Evolutionary conservation across 768 basidiomycete species (phyloP).

Genomic region (Agrocybe praecox): DNA sequence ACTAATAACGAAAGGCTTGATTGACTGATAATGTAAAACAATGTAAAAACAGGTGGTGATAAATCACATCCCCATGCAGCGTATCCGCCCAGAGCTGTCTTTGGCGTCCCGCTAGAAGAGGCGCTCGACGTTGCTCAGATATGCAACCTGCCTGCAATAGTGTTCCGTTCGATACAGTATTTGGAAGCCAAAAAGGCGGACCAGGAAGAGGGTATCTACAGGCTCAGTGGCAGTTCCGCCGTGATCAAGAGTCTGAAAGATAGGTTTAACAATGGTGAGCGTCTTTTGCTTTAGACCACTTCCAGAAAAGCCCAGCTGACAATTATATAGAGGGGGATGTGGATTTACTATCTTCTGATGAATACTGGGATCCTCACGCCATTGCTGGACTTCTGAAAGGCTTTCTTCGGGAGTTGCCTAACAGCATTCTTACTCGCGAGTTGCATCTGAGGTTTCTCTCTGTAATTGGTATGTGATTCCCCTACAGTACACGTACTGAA

Average conservation of each 20-base stretch:
- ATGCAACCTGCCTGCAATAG: slow-evolving; percentile 89
- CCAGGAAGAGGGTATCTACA: slow-evolving; percentile 97
- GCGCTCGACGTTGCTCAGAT: slow-evolving; percentile 88
- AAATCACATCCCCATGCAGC: slow-evolving; percentile 35
- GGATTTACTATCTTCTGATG: slow-evolving; percentile 83
- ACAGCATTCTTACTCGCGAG: slow-evolving; percentile 90
- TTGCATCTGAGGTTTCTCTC: slow-evolving; percentile 89
- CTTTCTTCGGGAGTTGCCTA: slow-evolving; percentile 91
- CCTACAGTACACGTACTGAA: not conserved
- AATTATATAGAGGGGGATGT: slow-evolving; percentile 86
- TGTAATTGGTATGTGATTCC: slow-evolving; percentile 79
- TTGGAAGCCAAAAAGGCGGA: slow-evolving; percentile 93
- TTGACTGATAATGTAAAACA: slow-evolving; percentile 18
- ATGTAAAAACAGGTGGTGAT: slow-evolving; percentile 38
- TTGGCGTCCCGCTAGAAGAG: slow-evolving; percentile 86
- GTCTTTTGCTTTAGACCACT: slow-evolving; percentile 13
- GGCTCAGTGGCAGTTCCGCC: slow-evolving; percentile 91
- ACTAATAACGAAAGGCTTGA: slow-evolving; percentile 6
- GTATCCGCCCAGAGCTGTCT: slow-evolving; percentile 71
- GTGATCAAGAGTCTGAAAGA: slow-evolving; percentile 95
- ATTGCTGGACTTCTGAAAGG: slow-evolving; percentile 94
- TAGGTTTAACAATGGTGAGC: slow-evolving; percentile 87
- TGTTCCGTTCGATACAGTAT: slow-evolving; percentile 95
- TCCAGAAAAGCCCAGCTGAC: slow-evolving; percentile 4
- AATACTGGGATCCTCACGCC: slow-evolving; percentile 97